Conservation (phyloP, 192 early-diverging fungal genomes). For the Mortierella antarctica region DNA sequence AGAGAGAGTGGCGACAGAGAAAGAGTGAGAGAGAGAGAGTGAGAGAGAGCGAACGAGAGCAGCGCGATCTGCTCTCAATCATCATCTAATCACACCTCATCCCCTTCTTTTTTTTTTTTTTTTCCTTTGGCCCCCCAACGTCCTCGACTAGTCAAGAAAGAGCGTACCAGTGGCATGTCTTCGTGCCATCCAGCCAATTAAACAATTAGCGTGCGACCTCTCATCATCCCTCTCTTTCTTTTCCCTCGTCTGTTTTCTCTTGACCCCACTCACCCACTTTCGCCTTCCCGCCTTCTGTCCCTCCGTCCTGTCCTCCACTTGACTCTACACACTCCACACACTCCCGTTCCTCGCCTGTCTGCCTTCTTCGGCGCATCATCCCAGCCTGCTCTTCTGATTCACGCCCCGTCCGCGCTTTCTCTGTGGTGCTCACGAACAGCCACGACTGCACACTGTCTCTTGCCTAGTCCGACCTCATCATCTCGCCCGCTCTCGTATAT, state of each 20-base stretch:
- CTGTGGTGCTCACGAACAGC: too few species aligned
- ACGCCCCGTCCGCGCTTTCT: neutral
- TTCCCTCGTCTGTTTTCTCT: neutral
- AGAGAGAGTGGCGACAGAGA: neutral
- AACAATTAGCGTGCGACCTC: neutral
- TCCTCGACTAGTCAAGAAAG: neutral
- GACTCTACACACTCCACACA: neutral
- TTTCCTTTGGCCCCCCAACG: neutral
- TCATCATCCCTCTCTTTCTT: neutral
- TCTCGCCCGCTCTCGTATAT: neutral
- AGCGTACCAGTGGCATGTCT: neutral
- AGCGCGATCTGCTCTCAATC: too few species aligned
- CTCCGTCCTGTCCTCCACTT: neutral
- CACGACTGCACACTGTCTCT: neutral
- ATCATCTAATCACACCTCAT: neutral
- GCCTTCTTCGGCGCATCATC: neutral
- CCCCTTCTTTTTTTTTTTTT: constrained; percentile 4
- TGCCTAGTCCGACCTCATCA: neutral
- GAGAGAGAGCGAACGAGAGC: neutral
- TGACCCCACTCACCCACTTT: neutral
- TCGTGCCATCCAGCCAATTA: neutral
- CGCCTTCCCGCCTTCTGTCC: neutral
- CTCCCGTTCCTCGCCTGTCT: too few species aligned
- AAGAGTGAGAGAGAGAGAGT: neutral
- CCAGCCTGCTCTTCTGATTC: neutral